Conservation (phyloP, 2,329 filamentous ascomycete species). For the Sarocladium strictum region DNA sequence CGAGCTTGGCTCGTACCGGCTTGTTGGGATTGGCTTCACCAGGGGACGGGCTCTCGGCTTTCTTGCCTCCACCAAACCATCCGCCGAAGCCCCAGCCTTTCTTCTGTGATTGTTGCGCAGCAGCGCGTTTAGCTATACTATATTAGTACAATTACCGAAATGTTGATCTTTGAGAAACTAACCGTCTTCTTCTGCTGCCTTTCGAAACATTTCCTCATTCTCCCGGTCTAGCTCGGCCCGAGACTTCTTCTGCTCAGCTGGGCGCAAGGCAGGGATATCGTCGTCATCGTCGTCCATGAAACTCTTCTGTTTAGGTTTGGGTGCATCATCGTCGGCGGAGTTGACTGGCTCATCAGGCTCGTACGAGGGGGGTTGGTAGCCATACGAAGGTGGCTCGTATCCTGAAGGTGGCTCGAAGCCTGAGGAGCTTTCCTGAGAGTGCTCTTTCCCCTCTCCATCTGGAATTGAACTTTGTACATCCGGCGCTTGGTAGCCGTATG, state of each 20-base stretch:
- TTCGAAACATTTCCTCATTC: conserved; percentile 79
- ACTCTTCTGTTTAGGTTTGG: conserved; percentile 66
- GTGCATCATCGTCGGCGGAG: conserved; percentile 34
- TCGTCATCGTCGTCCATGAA: conserved; percentile 82
- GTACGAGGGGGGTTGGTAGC: conserved; percentile 52
- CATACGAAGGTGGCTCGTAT: conserved; percentile 40
- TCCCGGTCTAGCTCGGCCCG: conserved; percentile 68
- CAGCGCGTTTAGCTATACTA: conserved; percentile 53
- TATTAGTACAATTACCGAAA: conserved; percentile 13
- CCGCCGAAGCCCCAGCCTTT: conserved; percentile 76
- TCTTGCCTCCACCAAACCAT: conserved; percentile 75
- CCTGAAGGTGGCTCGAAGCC: conserved; percentile 54
- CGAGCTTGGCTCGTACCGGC: conserved; percentile 86
- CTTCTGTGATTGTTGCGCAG: conserved; percentile 41
- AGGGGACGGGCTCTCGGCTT: conserved; percentile 30
- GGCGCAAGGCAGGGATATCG: conserved; percentile 47
- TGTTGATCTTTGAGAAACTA: conserved; percentile 23
- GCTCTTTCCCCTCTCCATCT: conserved; percentile 13
- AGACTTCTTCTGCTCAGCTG: conserved; percentile 46
- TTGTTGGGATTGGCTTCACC: conserved; percentile 46
- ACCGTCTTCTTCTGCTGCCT: conserved; percentile 73
- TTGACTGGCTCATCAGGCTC: conserved; percentile 40
- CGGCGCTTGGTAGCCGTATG: conserved; percentile 48
- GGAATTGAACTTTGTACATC: conserved; percentile 23
- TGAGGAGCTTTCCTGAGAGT: conserved; percentile 23